These are phyloP conservation scores for Abrus precatorius DNA, from an alignment of 306 rosid species.

Conservation along the genomic window DNA sequence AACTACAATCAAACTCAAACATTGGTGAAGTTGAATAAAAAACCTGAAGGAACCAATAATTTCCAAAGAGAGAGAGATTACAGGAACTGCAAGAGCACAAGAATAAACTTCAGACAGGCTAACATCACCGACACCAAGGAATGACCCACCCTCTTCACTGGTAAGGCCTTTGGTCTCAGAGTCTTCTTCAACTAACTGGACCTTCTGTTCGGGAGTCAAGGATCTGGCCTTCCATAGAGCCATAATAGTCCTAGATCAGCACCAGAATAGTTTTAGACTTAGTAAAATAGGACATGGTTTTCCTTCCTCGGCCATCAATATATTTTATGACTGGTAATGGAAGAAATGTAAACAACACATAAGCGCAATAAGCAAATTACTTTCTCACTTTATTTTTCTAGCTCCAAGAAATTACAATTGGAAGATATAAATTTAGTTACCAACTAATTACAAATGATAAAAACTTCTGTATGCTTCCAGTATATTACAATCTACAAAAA, in stretches of 20 bases:
- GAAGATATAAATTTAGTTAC: not conserved
- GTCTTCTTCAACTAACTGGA: conserved; percentile 83
- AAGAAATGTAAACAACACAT: conserved; percentile 7
- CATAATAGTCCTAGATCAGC: conserved; percentile 83
- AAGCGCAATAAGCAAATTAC: conserved; percentile 19
- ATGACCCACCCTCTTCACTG: conserved; percentile 79
- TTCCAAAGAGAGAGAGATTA: conserved; percentile 50
- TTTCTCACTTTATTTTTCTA: conserved; percentile 10
- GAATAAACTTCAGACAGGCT: conserved; percentile 83
- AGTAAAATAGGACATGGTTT: conserved; percentile 14
- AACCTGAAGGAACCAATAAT: conserved; percentile 16
- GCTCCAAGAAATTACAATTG: conserved; percentile 2
- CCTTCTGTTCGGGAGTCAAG: conserved; percentile 93
- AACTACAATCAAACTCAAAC: conserved; percentile 30
- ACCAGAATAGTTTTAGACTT: conserved; percentile 42
- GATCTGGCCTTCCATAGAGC: conserved; percentile 96
- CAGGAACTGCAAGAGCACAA: conserved; percentile 68
- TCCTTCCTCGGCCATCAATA: not conserved
- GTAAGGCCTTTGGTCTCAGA: conserved; percentile 67
- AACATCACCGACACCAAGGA: conserved; percentile 77
- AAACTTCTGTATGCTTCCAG: not conserved
- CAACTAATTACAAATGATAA: not conserved
- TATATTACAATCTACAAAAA: not conserved
- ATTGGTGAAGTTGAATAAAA: not conserved
- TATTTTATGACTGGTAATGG: conserved; percentile 6